Conservation (phyloP, 116 monocot genomes). For the Phalaenopsis hybrid region DNA sequence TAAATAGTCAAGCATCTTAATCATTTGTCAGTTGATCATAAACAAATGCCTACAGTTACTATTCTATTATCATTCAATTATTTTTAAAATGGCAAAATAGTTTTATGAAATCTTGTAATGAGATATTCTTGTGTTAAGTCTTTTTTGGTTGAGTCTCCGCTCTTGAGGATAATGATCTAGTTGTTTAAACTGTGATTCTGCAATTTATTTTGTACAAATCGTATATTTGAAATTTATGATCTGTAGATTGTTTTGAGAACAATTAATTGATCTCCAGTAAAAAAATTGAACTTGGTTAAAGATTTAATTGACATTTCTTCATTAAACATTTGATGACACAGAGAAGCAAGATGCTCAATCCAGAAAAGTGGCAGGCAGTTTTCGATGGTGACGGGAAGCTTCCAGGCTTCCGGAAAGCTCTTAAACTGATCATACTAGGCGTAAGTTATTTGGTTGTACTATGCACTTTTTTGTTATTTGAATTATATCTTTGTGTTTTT, state of each 20-base stretch:
- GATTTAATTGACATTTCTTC: background rate
- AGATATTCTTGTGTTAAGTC: background rate
- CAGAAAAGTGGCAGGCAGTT: conserved; percentile 87
- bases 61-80: background rate
- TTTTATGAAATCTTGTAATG: background rate
- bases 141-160: background rate
- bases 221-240: background rate
- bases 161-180: background rate
- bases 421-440: conserved; percentile 75
- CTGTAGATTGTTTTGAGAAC: background rate
- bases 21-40: background rate
- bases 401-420: conserved; percentile 69
- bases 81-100: background rate
- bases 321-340: conserved; percentile 21
- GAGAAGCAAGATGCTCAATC: conserved; percentile 87
- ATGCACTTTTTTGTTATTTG: background rate
- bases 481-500: background rate
- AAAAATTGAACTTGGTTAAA: background rate
- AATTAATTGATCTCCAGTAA: background rate
- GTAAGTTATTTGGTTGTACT: conserved; percentile 28
- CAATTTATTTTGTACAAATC: background rate
- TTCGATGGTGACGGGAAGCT: conserved; percentile 83
- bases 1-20: background rate
- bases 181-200: background rate
- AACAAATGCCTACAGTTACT: background rate